Conservation (phyloP, 2,329 filamentous ascomycete genomes). For the Epicoccum nigrum region DNA sequence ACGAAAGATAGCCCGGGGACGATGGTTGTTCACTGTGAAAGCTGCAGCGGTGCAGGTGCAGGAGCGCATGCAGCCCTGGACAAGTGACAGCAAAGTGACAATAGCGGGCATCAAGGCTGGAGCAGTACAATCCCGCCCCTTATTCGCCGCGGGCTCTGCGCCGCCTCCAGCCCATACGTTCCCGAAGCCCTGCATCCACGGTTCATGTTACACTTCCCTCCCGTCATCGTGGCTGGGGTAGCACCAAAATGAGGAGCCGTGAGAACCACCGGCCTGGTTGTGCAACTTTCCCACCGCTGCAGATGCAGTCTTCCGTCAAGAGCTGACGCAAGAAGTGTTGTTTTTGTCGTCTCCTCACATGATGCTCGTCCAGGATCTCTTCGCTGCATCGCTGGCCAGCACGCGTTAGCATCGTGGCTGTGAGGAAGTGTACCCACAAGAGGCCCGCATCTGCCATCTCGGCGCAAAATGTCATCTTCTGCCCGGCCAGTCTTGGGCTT, state of each 20-base stretch:
- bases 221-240: conserved; percentile 39
- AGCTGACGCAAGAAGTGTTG: conserved; percentile 8
- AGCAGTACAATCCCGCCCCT: conserved; percentile 14
- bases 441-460: conserved; percentile 3
- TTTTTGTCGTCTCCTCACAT: conserved; percentile 5
- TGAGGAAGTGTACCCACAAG: conserved; percentile 12
- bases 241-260: conserved; percentile 29
- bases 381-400: conserved; percentile 3
- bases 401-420: conserved; percentile 18
- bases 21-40: conserved; percentile 9
- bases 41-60: conserved; percentile 5
- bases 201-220: conserved; percentile 22
- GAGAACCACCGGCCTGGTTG: conserved; percentile 3
- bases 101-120: conserved; percentile 12
- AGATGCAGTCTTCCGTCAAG: conserved; percentile 14
- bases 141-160: conserved; percentile 5
- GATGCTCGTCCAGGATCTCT: conserved; percentile 6
- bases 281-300: conserved; percentile 1
- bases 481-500: not conserved
- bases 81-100: not conserved
- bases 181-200: conserved; percentile 26
- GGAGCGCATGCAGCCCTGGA: conserved; percentile 2
- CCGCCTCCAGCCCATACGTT: conserved; percentile 12
- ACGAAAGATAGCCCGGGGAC: conserved; percentile 11
- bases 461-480: conserved; percentile 5